Percentiles rank a stretch among this genome's conserved stretches.
phyloP scores from a whole-genome alignment of 352 stramenopile species.

The Pythium dissimile region DNA sequence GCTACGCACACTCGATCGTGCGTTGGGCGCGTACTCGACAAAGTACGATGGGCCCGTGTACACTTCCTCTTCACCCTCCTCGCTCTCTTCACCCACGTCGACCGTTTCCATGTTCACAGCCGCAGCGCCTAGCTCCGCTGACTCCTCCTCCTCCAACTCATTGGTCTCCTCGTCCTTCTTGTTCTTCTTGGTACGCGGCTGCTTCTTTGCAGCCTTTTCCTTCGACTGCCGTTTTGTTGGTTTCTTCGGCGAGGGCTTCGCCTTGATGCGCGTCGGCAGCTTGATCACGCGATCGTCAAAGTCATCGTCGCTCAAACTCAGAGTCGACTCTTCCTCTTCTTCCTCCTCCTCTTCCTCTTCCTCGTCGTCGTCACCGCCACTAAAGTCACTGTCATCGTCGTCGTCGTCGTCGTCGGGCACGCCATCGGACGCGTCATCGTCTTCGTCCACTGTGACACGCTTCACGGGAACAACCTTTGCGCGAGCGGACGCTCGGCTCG shows the following conservation, averaged over 20 bases:
- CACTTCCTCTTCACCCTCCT: constrained; percentile 32
- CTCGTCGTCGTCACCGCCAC: constrained; percentile 32
- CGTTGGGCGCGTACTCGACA: constrained; percentile 65
- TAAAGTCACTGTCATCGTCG: constrained; percentile 21
- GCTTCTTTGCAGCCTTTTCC: not conserved
- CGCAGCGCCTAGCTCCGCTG: not conserved
- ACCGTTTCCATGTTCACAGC: constrained; percentile 15
- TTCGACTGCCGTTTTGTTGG: too few species aligned
- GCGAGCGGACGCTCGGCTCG: constrained; percentile 7
- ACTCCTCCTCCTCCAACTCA: constrained; percentile 10
- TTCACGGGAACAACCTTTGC: not conserved
- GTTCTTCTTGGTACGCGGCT: not conserved
- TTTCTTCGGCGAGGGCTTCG: constrained; percentile 8
- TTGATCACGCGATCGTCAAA: constrained; percentile 21
- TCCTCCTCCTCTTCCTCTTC: constrained; percentile 34
- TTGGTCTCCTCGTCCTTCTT: constrained; percentile 26
- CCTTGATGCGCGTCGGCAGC: constrained; percentile 16
- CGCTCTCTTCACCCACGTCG: constrained; percentile 24
- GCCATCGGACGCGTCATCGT: constrained; percentile 10
- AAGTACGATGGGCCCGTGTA: constrained; percentile 59
- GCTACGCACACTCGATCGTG: constrained; percentile 45
- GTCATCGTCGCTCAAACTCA: constrained; percentile 29
- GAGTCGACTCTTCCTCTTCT: constrained; percentile 31
- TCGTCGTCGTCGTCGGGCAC: constrained; percentile 23
- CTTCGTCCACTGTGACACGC: not conserved